Base-by-base conservation (phyloP, 2,329 filamentous ascomycete species). In the Nothopassalora personata region DNA sequence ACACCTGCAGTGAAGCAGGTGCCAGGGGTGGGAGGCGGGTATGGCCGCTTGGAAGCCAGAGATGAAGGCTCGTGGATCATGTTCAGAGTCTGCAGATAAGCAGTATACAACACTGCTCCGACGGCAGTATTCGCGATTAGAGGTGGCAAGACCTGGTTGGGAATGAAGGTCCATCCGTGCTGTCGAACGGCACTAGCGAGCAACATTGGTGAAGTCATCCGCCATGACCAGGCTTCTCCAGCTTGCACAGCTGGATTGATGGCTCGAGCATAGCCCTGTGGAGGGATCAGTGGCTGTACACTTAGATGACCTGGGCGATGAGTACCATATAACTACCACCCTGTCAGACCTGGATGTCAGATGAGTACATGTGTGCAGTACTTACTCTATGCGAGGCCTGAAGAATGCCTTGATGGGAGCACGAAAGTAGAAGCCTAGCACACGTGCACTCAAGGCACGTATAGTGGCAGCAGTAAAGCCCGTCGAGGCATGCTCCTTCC, bases 351-450 rank as follows among this genome's bases (percentile, higher is more conserved):
- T 7, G n/a, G 6, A 45, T 33, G 13, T 19, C 8, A 52, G 54
- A 49, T 11, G 18, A 19, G 30, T 19, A 30, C n/a, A 9, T 43
- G 39, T 15, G 13, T 31, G 30, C 9, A 27, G 15, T 19, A 80
- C 81, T 72, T 91, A 96, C 78, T 97, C 92, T 64, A 97, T 91
- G 59, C 92, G 81, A 1, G 90, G 92, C 61, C 90, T 85, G 76
- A 97, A 96, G 72, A 97, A 97, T 15, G 91, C 89, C 75, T 96
- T 96, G 55, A 91, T 89, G 0, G 92, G 92, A 0, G 91, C 90
- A 58, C 91, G 83, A 72, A 96, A 97, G 76, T 96, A 97, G 68
- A 96, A 96, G 27, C 91, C 87, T 56, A 96, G 83, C 68, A 91
- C 80, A 71, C 95, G 89, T 7, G 90, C 88, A 67, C 88, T 92